Percentiles rank a stretch among this genome's conserved stretches.
Conservation (phyloP, 371 early-diverging fungal genomes). For the Amoeboaphelidium occidentale region DNA sequence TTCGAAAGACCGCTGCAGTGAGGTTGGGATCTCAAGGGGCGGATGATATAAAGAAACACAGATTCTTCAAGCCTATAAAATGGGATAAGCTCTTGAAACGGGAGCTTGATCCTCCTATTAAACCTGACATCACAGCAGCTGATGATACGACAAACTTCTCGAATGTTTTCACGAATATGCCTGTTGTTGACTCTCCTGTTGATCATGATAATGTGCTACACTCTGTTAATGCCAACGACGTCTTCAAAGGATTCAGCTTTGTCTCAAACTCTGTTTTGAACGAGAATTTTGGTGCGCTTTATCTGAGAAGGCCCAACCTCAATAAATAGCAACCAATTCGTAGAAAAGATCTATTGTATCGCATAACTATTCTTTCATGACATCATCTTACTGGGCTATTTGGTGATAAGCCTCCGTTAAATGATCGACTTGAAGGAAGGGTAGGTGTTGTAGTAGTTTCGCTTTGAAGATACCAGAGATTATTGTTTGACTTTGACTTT, state of each 20-base stretch:
- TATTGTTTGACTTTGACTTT: too few species aligned
- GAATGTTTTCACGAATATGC: not conserved
- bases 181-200: not conserved
- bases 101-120: slow-evolving; percentile 10
- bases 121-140: slow-evolving; percentile 1
- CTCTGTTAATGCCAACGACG: too few species aligned
- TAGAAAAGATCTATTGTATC: too few species aligned
- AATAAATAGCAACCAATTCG: too few species aligned
- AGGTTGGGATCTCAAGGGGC: slow-evolving; percentile 10
- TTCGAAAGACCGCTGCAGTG: slow-evolving; percentile 1
- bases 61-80: slow-evolving; percentile 11
- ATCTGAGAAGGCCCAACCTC: too few species aligned
- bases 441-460: too few species aligned
- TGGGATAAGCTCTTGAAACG: slow-evolving; percentile 6
- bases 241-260: not conserved
- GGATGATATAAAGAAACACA: slow-evolving; percentile 11
- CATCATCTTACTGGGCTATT: too few species aligned
- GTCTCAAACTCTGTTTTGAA: not conserved
- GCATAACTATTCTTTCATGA: too few species aligned
- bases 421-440: too few species aligned
- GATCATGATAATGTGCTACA: too few species aligned
- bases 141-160: not conserved
- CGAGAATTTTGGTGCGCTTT: not conserved
- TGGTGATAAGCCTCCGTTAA: too few species aligned
- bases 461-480: too few species aligned